Evolutionary conservation across 495 filamentous ascomycete species (phyloP).

Genomic region (Penicillium odoratum): DNA sequence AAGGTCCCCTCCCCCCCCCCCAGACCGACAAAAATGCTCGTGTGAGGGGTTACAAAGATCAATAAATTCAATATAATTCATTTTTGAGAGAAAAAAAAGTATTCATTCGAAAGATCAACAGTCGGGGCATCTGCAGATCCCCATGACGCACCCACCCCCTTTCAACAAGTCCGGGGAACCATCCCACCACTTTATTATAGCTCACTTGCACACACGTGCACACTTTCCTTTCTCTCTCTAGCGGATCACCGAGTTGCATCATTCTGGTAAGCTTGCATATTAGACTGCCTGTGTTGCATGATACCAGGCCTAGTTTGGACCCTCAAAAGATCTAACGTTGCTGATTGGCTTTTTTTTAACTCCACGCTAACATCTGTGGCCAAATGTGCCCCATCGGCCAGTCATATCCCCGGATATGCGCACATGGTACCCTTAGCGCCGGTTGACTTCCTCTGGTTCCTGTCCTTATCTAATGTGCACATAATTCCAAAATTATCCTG

Average conservation of each 20-base stretch:
- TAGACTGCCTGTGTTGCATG: no score
- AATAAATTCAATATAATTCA: no score
- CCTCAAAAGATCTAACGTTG: constrained; percentile 6
- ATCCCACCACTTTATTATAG: background rate
- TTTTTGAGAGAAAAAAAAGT: background rate
- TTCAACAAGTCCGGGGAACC: background rate
- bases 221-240: constrained; percentile 3
- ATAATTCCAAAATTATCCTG: background rate
- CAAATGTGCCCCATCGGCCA: constrained; percentile 6
- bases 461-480: background rate
- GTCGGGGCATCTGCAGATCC: background rate
- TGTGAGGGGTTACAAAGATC: constrained; percentile 1
- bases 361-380: constrained; percentile 13
- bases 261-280: background rate
- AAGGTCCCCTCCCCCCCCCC: background rate
- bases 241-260: constrained; percentile 1
- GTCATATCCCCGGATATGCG: constrained; percentile 8
- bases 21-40: constrained; percentile 1
- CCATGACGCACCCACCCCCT: background rate
- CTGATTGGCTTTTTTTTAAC: constrained; percentile 4
- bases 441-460: background rate
- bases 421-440: constrained; percentile 9
- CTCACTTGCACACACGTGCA: constrained; percentile 1
- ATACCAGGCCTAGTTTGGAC: background rate
- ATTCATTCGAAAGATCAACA: background rate